Evolutionary conservation across 352 stramenopile genomes (phyloP), one percentile per base, ranked within the genome.

Genomic region (Elongisporangium undulatum): DNA sequence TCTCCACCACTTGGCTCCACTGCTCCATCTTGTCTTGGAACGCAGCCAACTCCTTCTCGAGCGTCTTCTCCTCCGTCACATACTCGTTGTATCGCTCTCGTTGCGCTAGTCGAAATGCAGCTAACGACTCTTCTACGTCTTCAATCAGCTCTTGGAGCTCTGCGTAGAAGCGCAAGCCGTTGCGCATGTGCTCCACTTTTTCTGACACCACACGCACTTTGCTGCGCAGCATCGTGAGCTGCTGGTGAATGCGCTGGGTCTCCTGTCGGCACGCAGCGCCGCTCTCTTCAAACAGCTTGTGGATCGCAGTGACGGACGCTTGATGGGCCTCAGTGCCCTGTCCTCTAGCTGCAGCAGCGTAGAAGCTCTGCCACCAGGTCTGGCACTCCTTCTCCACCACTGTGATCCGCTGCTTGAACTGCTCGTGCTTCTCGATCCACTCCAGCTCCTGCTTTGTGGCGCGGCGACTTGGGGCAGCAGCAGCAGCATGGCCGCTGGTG

Each of bases 351-450:
- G 77, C 64, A 1, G 73, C 71, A 34, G 66, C 58, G 51, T 82
- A 87, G 53, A 82, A 89, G 16, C 58, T 52, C 5, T 72, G 68
- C 80, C 78, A 90, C 58, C 72, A 82, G 21, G 54, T 53, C 16
- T 29, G 24, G n/a, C 68, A 81, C 26, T 91, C 79, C 34, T 79
- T 87, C 59, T 91, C 82, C 17, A 91, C 23, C 20, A 74, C 56
- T 1, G 55, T 53, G 8, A 64, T 60, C 0, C 82, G 70, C 38
- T 73, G 60, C 0, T 50, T 68, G 39, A 85, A 85, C 64, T 82
- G 77, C 3, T 74, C 48, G 55, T 89, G 77, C 59, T 85, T 91
- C 58, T 91, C 81, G 19, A 84, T 54, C 79, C 81, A 89, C 60
- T 85, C 76, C 2, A 71, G 55, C 22, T 88, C 78, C 1, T 68